Evolutionary conservation across 176 grass and related monocot species (phyloP), one percentile per base, ranked within the genome.

Genomic region (Thalia dealbata): DNA sequence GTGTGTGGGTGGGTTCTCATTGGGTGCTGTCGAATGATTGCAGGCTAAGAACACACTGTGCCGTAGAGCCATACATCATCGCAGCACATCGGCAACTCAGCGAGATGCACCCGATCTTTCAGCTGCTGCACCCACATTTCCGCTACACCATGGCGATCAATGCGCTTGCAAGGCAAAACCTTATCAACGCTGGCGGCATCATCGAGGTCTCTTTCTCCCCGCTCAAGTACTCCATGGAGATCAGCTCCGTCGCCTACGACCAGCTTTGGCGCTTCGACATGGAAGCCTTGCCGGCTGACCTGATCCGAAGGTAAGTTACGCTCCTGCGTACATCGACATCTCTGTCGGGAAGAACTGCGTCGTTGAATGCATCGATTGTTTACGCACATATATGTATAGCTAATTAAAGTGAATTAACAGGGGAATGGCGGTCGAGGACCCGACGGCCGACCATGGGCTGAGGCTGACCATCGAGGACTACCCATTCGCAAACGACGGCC

Each of bases 81-180:
- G 92, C 88, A 0, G 86, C 80, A 1, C 83, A 96, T 75, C 56
- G 89, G 56, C 92, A 96, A 50, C 84, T 92, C 41, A 96, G 89
- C 71, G 89, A 84, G 77, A 89, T 92, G 82, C 92, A 96, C 67
- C 89, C 92, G 11, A 45, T 96, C 24, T 92, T 76, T 78, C 88
- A 73, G 50, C 78, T 96, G 14, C 68, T 96, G 4, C 89, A 73
- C 45, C 92, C 86, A 29, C 86, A 96, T 78, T 92, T 96, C 75
- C 86, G 86, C 11, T 96, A 96, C 82, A 96, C 84, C 19, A 83
- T 89, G 92, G 19, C 75, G 51, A 96, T 96, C 71, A 96, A 96
- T 79, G 79, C 92, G 21, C 67, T 82, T 0, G 89, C 89, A 1
- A 78, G 92, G 30, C 43, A 77, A 16, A 68, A 59, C 44, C 82